Evolutionary conservation across 2,329 filamentous ascomycete species (phyloP).

Genomic region (Aspergillus unguis): DNA sequence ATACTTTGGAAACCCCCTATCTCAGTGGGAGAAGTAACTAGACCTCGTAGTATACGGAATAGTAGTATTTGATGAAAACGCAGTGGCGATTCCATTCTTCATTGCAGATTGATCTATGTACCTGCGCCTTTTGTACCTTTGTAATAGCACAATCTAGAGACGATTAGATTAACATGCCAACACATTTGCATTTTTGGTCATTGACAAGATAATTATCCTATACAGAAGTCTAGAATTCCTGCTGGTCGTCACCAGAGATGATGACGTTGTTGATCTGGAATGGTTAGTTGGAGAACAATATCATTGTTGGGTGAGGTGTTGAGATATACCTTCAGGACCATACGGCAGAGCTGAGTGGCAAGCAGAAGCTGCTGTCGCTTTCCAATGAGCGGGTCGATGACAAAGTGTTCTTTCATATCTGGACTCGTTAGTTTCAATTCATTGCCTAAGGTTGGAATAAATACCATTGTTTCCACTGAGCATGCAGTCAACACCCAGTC

Average conservation of each 20-base stretch:
- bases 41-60: too few relatives aligned
- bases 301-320: neutral
- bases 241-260: slow-evolving; percentile 78
- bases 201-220: slow-evolving; percentile 15
- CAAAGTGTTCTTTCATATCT: slow-evolving; percentile 97
- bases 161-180: slow-evolving; percentile 15
- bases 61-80: neutral
- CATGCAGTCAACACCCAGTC: slow-evolving; percentile 97
- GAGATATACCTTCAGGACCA: slow-evolving; percentile 79
- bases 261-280: slow-evolving; percentile 82
- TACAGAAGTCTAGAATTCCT: slow-evolving; percentile 67
- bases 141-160: slow-evolving; percentile 14
- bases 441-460: slow-evolving; percentile 24
- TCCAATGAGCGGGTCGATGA: slow-evolving; percentile 96
- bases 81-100: slow-evolving; percentile 16
- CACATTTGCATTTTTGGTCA: slow-evolving; percentile 19
- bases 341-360: slow-evolving; percentile 93
- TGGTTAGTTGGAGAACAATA: slow-evolving; percentile 16
- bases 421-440: slow-evolving; percentile 11
- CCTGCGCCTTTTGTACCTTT: slow-evolving; percentile 16
- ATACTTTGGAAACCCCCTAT: too few relatives aligned
- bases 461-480: slow-evolving; percentile 79
- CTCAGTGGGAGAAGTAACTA: too few relatives aligned
- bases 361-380: slow-evolving; percentile 96
- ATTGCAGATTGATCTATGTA: slow-evolving; percentile 21